Evolutionary conservation across 2,329 filamentous ascomycete genomes (phyloP).

Genomic region (Fusarium poae): DNA sequence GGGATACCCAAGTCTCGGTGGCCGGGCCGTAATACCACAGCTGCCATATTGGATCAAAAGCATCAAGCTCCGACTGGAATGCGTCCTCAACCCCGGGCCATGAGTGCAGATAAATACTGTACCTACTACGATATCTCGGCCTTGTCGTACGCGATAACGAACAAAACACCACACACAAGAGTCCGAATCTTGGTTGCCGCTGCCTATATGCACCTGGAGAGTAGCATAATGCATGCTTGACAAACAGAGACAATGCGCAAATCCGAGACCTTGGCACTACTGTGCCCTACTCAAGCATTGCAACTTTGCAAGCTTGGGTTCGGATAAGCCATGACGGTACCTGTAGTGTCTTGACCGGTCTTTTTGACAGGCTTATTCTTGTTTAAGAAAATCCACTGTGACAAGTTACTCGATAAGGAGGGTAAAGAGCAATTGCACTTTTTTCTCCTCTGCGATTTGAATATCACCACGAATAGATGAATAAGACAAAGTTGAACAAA

Average conservation of each 20-base stretch:
- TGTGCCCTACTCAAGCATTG: constrained; percentile 8
- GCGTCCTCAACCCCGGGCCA: neutral
- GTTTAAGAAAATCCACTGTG: neutral
- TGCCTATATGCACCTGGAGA: neutral
- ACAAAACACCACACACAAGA: neutral
- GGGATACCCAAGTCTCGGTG: constrained; percentile 4
- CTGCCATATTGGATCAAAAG: constrained; percentile 19
- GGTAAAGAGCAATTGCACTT: neutral
- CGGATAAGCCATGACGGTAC: constrained; percentile 16
- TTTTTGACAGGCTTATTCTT: neutral
- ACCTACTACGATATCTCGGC: neutral
- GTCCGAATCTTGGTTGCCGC: neutral
- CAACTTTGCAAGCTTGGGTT: neutral
- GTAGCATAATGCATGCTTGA: constrained; percentile 1
- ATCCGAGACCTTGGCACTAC: constrained; percentile 5
- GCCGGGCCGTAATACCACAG: constrained; percentile 17
- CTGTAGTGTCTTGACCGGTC: neutral
- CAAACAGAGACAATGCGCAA: neutral
- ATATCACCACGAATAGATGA: neutral
- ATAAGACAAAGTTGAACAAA: neutral
- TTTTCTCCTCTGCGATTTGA: neutral
- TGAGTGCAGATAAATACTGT: neutral
- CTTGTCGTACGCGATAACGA: neutral
- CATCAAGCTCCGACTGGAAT: neutral
- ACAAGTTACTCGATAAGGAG: neutral